phyloP scores from a whole-genome alignment of 2,329 filamentous ascomycete genomes.

The Achaetomium macrosporum region DNA sequence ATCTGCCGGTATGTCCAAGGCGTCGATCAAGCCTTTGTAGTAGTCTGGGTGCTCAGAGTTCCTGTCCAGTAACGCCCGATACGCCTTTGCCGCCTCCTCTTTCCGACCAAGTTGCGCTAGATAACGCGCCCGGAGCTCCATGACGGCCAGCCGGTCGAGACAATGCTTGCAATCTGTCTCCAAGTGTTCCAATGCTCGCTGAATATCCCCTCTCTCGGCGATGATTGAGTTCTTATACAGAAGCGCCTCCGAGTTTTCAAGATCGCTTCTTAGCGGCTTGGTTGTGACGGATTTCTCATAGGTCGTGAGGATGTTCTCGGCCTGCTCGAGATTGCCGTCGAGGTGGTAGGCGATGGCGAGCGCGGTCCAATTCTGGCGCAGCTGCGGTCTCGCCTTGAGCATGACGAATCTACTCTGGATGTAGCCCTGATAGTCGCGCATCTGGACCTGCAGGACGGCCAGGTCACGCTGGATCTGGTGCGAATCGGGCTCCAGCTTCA shows the following conservation, averaged over 20 bases:
- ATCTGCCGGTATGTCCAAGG: constrained; percentile 53
- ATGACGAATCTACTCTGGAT: constrained; percentile 83
- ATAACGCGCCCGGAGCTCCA: constrained; percentile 84
- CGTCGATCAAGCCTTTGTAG: constrained; percentile 70
- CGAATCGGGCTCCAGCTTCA: constrained; percentile 90
- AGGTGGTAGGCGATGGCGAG: constrained; percentile 90
- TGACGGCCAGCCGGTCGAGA: constrained; percentile 74
- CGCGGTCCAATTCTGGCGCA: constrained; percentile 96
- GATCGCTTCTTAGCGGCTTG: constrained; percentile 67
- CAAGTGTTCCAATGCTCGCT: constrained; percentile 81
- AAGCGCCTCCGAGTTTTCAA: constrained; percentile 89
- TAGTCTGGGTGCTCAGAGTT: constrained; percentile 86
- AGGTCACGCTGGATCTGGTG: constrained; percentile 90
- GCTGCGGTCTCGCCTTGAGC: constrained; percentile 73
- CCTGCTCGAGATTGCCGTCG: constrained; percentile 74
- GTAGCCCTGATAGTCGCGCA: constrained; percentile 92
- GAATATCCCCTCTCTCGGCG: constrained; percentile 76
- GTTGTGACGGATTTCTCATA: constrained; percentile 91
- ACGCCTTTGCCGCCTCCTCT: constrained; percentile 75
- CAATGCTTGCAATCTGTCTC: constrained; percentile 70
- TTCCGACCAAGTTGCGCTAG: constrained; percentile 69
- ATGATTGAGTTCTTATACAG: constrained; percentile 96
- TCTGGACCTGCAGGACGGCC: constrained; percentile 89
- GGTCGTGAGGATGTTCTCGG: constrained; percentile 83
- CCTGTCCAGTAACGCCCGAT: constrained; percentile 72